These are phyloP conservation scores for Geotrichum citri-aurantii DNA, from an alignment of 1,139 yeast genomes.

Conservation along the genomic window DNA sequence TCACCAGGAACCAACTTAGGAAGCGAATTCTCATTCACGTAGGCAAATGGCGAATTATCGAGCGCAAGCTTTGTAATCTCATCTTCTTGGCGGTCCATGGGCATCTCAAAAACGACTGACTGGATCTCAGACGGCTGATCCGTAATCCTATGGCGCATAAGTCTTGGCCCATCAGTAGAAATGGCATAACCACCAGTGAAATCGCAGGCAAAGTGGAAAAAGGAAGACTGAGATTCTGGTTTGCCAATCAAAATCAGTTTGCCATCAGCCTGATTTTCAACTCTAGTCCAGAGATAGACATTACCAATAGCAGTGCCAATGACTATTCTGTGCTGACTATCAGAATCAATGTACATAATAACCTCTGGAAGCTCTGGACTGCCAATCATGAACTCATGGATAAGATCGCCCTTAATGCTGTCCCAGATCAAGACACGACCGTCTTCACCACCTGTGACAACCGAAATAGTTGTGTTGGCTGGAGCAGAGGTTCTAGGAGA, in stretches of 20 bases:
- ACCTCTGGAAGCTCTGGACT: conserved; percentile 6
- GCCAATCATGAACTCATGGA: conserved; percentile 18
- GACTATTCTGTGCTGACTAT: conserved; percentile 23
- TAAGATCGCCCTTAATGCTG: conserved; percentile 19
- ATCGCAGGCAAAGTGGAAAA: conserved; percentile 23
- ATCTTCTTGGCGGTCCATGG: neutral
- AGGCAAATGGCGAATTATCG: conserved; percentile 12
- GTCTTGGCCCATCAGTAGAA: conserved; percentile 14
- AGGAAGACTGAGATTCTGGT: neutral
- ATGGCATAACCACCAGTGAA: conserved; percentile 24
- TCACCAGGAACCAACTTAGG: conserved; percentile 16
- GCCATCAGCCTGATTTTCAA: conserved; percentile 3
- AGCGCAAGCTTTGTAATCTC: conserved; percentile 22
- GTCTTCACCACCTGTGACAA: conserved; percentile 28
- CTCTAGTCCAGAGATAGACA: conserved; percentile 9
- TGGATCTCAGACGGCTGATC: neutral
- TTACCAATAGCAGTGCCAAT: conserved; percentile 17
- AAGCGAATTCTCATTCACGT: conserved; percentile 5
- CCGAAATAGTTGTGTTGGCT: conserved; percentile 21
- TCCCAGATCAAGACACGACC: conserved; percentile 30
- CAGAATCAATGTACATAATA: conserved; percentile 26
- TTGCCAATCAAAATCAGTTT: conserved; percentile 2
- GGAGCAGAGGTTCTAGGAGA: conserved; percentile 21
- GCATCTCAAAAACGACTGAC: conserved; percentile 3
- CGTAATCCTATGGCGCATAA: conserved; percentile 9